Evolutionary conservation across 2,329 filamentous ascomycete genomes (phyloP).

Genomic region (Pleurostoma richardsiae): DNA sequence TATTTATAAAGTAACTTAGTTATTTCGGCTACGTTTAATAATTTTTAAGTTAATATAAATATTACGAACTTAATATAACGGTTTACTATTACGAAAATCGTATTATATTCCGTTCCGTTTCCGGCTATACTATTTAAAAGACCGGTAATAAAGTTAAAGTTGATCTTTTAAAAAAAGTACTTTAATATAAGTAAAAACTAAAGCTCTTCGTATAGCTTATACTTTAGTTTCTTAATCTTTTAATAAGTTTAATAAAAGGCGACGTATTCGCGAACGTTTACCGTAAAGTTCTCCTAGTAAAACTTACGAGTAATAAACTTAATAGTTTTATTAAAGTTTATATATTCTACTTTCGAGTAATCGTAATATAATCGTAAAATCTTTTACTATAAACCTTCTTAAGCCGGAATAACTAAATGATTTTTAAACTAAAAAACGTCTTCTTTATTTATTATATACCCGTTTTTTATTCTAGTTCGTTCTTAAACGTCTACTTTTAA

Average conservation of each 20-base stretch:
- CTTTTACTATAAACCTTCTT: neutral
- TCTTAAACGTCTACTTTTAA: no score
- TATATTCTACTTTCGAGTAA: neutral
- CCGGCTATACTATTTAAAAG: neutral
- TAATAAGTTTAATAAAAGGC: neutral
- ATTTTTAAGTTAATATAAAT: neutral
- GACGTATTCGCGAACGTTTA: no score
- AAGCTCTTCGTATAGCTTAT: neutral
- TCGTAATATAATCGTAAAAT: neutral
- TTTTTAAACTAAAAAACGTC: neutral
- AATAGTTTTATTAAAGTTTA: neutral
- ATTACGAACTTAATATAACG: neutral
- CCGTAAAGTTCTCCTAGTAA: neutral
- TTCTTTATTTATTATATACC: neutral
- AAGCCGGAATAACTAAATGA: neutral
- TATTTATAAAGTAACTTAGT: conserved; percentile 8
- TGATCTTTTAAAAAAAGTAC: neutral
- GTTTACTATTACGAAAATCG: conserved; percentile 1
- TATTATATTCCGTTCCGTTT: neutral
- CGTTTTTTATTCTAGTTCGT: neutral
- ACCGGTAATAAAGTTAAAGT: neutral
- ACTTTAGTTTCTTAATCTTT: neutral
- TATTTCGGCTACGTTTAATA: neutral
- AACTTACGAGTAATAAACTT: neutral
- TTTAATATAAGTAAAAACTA: neutral